phyloP scores from a whole-genome alignment of 768 basidiomycete species.

The Pleurotus platypus region DNA sequence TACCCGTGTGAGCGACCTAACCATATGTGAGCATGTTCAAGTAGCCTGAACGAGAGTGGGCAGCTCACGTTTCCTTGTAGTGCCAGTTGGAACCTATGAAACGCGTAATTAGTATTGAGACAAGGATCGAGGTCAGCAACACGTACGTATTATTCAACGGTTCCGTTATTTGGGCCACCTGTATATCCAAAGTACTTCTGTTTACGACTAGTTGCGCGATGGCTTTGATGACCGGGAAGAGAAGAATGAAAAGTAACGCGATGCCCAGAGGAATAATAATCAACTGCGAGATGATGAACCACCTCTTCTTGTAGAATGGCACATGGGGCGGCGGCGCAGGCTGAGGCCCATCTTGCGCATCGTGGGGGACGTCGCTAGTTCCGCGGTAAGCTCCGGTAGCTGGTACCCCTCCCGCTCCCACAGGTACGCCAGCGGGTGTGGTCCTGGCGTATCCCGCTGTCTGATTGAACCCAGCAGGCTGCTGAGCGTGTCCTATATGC shows the following conservation, averaged over 20 bases:
- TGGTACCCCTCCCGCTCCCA: background rate
- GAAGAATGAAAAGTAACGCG: slow-evolving; percentile 59
- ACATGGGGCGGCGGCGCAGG: slow-evolving; percentile 13
- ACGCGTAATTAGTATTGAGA: background rate
- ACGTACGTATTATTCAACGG: slow-evolving; percentile 59
- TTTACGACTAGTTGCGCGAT: slow-evolving; percentile 66
- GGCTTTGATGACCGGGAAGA: slow-evolving; percentile 66
- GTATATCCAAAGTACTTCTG: slow-evolving; percentile 47
- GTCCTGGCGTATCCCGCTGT: slow-evolving; percentile 18
- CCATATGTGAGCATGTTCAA: background rate
- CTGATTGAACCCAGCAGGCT: slow-evolving; percentile 27
- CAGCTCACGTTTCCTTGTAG: slow-evolving; percentile 51
- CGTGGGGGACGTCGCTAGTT: slow-evolving; percentile 6
- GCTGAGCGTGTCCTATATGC: slow-evolving; percentile 27
- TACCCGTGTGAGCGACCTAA: slow-evolving; percentile 65
- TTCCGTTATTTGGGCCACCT: slow-evolving; percentile 44
- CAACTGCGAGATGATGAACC: slow-evolving; percentile 59
- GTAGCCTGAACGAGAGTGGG: background rate
- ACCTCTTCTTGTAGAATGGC: slow-evolving; percentile 59
- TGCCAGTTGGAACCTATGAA: slow-evolving; percentile 43
- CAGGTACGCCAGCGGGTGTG: slow-evolving; percentile 19
- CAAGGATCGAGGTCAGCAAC: too few relatives aligned
- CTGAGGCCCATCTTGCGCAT: slow-evolving; percentile 15
- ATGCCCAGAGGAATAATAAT: slow-evolving; percentile 52
- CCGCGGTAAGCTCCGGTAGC: background rate